Base-by-base conservation (phyloP, 129 eudicot genomes). In the Heracleum sosnowskyi region DNA sequence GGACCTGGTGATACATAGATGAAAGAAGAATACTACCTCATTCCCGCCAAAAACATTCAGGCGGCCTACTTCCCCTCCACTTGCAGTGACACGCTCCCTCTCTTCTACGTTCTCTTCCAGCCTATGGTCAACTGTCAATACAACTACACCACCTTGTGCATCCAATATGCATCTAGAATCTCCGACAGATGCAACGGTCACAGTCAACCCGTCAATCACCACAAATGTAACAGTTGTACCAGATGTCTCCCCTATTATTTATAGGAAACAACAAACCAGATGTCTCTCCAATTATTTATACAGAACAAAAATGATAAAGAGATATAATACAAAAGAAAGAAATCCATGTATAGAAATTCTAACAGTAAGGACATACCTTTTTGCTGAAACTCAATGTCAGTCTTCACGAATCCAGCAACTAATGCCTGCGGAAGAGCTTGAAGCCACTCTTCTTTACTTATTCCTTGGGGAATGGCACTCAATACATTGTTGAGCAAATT, bases 181-280 rank as follows among this genome's bases (percentile, higher is more conserved):
- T 76, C 96, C 99, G 12, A 95, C 99, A 18, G 97, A 95, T 36
- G 99, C 99, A 86, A 95, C 99, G 39, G 97, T 95, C 66, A 95
- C 88, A 11, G 99, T 95, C 97, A 97, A 92, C 44, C 92, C 99
- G 60, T 95, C 99, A 81, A 92, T 86, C 77, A 92, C 97, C 26
- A 95, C 99, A 41, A 95, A 91, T 5, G 97, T 92, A 62, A 86
- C 97, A 0, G 97, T 95, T 4, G 99, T 95, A 75, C 97, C 99
- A 77, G 99, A 95, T 42, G 91, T 90, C 87, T 95, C 97, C 36
- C 99, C 99, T 95, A 83, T 64, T 15, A 73, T 69, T 76, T 20
- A 73, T 7, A 64, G 2, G 70, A 79, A 75, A 34, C 5, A 75
- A 60, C 28, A 15, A 29, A 73, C 97, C 99, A 77, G 99, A 95